phyloP scores from a whole-genome alignment of 73 alveolate species.

The Urostyla sp. region DNA sequence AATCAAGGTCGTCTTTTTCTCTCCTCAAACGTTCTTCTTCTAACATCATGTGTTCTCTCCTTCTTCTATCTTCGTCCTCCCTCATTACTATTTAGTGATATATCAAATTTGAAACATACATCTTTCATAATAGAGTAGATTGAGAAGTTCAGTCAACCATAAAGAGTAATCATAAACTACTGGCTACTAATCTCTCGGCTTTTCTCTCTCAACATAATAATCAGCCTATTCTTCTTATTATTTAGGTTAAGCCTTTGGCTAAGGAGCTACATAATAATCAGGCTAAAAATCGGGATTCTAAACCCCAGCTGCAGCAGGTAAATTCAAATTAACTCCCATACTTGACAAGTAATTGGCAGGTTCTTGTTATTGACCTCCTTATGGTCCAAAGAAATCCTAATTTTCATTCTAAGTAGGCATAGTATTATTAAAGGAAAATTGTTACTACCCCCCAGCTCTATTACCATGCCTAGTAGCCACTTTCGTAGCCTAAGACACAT shows the following conservation, averaged over 20 bases:
- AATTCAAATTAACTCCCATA: constrained; percentile 16
- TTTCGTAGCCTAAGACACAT: not conserved
- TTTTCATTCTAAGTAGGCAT: constrained; percentile 1
- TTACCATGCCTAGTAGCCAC: constrained; percentile 18
- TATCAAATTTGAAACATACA: constrained; percentile 18
- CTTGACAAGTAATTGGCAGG: not conserved
- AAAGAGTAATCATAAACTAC: constrained; percentile 55
- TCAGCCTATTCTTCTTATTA: constrained; percentile 49
- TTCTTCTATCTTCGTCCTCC: constrained; percentile 68
- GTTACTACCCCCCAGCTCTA: not conserved
- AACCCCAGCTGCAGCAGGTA: constrained; percentile 60
- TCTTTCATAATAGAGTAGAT: constrained; percentile 64
- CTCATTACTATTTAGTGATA: constrained; percentile 37
- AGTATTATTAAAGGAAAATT: too few relatives aligned
- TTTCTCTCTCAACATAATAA: constrained; percentile 6
- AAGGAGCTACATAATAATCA: constrained; percentile 27
- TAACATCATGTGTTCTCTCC: constrained; percentile 49
- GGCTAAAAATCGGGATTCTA: constrained; percentile 54
- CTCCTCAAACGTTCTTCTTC: constrained; percentile 60
- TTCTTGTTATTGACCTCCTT: constrained; percentile 1
- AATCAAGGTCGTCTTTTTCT: constrained; percentile 62
- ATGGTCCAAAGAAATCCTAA: constrained; percentile 28
- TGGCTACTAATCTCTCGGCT: not conserved
- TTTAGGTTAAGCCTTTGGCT: constrained; percentile 31
- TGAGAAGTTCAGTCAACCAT: constrained; percentile 60